Evolutionary conservation across 129 eudicot genomes (phyloP), one percentile per base, ranked within the genome.

Genomic region (Flaveria sonorensis): DNA sequence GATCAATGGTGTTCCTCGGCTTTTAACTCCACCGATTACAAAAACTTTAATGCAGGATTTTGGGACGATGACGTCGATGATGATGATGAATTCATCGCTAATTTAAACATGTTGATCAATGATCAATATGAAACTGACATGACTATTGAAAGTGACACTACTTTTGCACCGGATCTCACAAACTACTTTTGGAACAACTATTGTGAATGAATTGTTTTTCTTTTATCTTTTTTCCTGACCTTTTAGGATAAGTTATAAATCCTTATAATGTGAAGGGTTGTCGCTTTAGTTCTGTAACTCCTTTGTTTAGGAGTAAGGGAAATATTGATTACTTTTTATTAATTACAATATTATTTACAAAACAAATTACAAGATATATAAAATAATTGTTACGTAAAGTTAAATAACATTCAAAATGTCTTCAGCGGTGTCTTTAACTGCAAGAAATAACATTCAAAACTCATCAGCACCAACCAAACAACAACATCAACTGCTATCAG

Each of bases 101-200:
- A 67, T 77, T 79, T 84, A 84, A 83, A 77, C 78, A 74, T 76
- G 73, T 47, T 88, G 65, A 80, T 88, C 10, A 84, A 86, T 77
- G 86, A 79, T 72, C 42, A 60, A 1, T 68, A 52, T 65, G 90
- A 60, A 26, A 76, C 23, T 43, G 84, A 53, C 74, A 82, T 55
- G 28, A 57, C 11, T 24, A 32, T 63, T 24, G 53, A 56, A 75
- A 68, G 52, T 70, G 68, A 68, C 55, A 15, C 62, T 21, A 66
- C 76, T 79, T 70, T 57, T 71, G 55, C 43, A 53, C 75, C 56
- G 1, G 75, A 85, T 63, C 68, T 76, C 60, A 71, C 53, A 55
- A 69, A 73, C 28, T 68, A 69, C 79, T 80, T 85, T 68, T 72
- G 24, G 81, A 80, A 59, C 87, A 77, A 59, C 81, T 83, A 48